Evolutionary conservation across 2,329 filamentous ascomycete genomes (phyloP).

Genomic region (Microascus cirrosus): DNA sequence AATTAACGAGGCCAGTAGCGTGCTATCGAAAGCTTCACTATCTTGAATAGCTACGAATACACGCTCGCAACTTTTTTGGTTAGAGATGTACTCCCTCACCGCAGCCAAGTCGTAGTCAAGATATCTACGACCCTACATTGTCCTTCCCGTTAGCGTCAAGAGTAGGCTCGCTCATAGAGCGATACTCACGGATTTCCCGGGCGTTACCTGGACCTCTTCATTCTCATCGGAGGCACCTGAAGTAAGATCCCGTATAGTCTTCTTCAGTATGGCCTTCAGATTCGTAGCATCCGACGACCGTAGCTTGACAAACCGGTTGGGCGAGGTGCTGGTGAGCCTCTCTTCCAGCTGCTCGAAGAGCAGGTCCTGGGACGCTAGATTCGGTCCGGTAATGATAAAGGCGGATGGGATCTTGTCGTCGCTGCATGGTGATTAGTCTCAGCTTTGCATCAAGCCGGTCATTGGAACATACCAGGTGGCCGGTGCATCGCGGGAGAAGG

Average conservation of each 20-base stretch:
- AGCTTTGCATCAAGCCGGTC: no score
- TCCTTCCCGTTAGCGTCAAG: neutral
- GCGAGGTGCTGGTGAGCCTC: constrained; percentile 31
- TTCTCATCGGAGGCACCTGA: constrained; percentile 33
- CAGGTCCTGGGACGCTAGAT: constrained; percentile 62
- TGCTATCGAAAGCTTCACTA: constrained; percentile 69
- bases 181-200: constrained; percentile 33
- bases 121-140: constrained; percentile 45
- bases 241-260: constrained; percentile 58
- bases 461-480: constrained; percentile 16
- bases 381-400: constrained; percentile 68
- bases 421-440: constrained; percentile 10
- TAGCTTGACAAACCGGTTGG: constrained; percentile 52
- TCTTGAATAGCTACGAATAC: constrained; percentile 69
- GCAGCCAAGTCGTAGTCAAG: constrained; percentile 72
- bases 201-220: constrained; percentile 36
- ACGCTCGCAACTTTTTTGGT: constrained; percentile 34
- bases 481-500: constrained; percentile 37
- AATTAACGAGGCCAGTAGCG: constrained; percentile 60
- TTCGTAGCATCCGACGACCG: constrained; percentile 63
- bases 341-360: constrained; percentile 62
- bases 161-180: neutral
- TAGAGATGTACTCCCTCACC: constrained; percentile 47
- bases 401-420: constrained; percentile 50
- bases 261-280: constrained; percentile 61